Evolutionary conservation across 257 asterid genomes (phyloP), one percentile per base, ranked within the genome.

Genomic region (Capsicum baccatum): DNA sequence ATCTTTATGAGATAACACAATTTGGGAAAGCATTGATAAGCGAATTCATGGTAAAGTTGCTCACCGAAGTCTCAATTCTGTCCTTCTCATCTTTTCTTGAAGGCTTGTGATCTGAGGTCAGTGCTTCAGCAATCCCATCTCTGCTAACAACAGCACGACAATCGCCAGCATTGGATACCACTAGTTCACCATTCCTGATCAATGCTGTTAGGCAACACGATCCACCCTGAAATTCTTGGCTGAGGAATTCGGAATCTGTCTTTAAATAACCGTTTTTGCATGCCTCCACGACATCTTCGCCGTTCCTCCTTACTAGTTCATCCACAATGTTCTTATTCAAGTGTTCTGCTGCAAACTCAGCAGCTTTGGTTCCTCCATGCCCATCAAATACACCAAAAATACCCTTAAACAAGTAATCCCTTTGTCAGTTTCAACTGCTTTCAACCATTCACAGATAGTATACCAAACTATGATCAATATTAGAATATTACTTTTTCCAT

Each of bases 111-210:
- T 95, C 97, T 9, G 93, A 90, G 14, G 99, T 95, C 71, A 95
- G 95, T 0, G 94, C 93, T 87, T 92, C 94, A 0, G 97, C 98
- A 9, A 90, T 85, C 47, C 99, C 99, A 42, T 84, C 86, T 84
- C 88, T 88, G 87, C 99, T 95, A 48, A 87, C 84, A 9, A 95
- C 97, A 0, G 97, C 99, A 5, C 98, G 99, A 80, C 98, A 95
- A 74, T 95, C 99, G 5, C 99, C 99, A 33, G 93, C 94, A 56
- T 95, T 95, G 14, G 98, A 94, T n/a, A 94, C 92, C 42, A 94
- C 90, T 15, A 94, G 54, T 47, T 87, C 89, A 19, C 98, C 95
- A 0, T 86, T 80, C 81, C 64, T 85, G 80, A 95, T 87, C 84
- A 95, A 52, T 47, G 97, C 99, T 21, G 99, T 94, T 70, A 95